Evolutionary conservation across 2,329 filamentous ascomycete genomes (phyloP).

Genomic region (Trichoderma breve): DNA sequence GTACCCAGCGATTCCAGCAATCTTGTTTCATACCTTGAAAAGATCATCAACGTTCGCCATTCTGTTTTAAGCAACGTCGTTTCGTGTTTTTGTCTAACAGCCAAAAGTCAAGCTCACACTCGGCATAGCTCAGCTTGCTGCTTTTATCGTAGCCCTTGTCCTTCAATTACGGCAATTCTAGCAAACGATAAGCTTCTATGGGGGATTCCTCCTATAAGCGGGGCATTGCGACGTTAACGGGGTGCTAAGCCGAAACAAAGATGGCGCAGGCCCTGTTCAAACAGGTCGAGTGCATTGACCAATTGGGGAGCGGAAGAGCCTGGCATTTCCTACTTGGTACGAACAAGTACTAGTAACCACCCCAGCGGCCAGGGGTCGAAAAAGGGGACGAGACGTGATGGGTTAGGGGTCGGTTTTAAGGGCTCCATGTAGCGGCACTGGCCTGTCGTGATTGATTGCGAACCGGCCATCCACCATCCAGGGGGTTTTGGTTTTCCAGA

Average conservation of each 20-base stretch:
- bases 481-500: background rate
- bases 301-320: background rate
- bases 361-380: background rate
- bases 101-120: background rate
- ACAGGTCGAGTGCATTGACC: background rate
- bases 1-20: background rate
- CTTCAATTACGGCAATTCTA: slow-evolving; percentile 19
- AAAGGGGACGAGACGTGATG: slow-evolving; percentile 9
- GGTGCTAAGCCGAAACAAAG: background rate
- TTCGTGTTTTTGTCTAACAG: background rate
- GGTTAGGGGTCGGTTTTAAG: slow-evolving; percentile 11
- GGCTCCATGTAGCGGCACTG: slow-evolving; percentile 8
- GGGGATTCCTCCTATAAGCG: background rate
- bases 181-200: slow-evolving; percentile 7
- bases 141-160: slow-evolving; percentile 13
- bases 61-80: slow-evolving; percentile 6
- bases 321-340: slow-evolving; percentile 1
- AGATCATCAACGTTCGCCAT: slow-evolving; percentile 61
- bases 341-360: background rate
- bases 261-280: background rate
- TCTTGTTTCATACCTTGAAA: slow-evolving; percentile 45
- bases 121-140: background rate
- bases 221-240: background rate
- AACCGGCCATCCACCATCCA: slow-evolving; percentile 1
- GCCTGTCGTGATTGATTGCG: background rate